Percentiles rank a stretch among this genome's conserved stretches.
phyloP scores from a whole-genome alignment of 2,329 filamentous ascomycete species.

The Venturia pyrina region DNA sequence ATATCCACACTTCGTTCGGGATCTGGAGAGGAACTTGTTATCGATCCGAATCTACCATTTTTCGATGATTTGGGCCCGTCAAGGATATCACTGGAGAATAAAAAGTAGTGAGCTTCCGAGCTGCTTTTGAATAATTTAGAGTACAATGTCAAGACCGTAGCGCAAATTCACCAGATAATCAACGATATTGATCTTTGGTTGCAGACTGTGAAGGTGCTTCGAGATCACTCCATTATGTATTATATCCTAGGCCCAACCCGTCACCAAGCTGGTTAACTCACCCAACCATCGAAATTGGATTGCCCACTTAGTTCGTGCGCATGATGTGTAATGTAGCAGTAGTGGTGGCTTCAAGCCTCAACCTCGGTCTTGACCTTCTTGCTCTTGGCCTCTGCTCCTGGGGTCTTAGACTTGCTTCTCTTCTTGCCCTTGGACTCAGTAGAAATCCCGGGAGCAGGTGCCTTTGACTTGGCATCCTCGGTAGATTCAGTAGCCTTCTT shows the following conservation, averaged over 20 bases:
- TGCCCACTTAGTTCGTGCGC: neutral
- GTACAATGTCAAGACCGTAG: too few species aligned
- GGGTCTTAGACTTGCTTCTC: neutral
- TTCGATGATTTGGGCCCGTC: too few species aligned
- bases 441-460: neutral
- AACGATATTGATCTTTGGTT: too few species aligned
- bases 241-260: neutral
- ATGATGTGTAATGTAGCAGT: neutral
- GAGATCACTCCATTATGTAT: neutral
- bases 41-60: too few species aligned
- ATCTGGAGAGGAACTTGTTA: too few species aligned
- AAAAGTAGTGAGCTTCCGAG: too few species aligned
- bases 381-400: neutral
- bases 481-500: slow-evolving; percentile 1
- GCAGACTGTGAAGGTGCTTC: too few species aligned
- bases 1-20: too few species aligned
- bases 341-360: neutral
- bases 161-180: too few species aligned
- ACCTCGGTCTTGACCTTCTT: neutral
- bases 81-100: too few species aligned
- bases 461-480: neutral
- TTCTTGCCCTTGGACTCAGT: neutral
- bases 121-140: too few species aligned
- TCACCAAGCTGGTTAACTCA: neutral
- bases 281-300: neutral